phyloP scores from a whole-genome alignment of 768 basidiomycete species.

The Pleurotus cornucopiae region DNA sequence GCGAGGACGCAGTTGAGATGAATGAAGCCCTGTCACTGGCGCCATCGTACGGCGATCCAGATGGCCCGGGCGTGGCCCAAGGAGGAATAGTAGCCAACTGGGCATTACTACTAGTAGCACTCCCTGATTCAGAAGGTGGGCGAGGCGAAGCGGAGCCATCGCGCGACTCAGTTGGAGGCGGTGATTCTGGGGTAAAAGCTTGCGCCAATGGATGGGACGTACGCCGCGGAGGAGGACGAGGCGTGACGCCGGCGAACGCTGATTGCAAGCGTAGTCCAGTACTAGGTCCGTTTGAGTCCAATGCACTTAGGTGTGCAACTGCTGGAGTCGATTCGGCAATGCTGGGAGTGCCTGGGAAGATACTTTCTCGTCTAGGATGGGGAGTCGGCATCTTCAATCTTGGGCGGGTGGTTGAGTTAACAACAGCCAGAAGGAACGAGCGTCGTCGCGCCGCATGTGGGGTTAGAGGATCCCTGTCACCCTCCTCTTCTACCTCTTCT shows the following conservation, averaged over 20 bases:
- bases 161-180: constrained; percentile 30
- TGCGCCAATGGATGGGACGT: constrained; percentile 68
- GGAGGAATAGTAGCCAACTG: constrained; percentile 17
- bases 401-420: constrained; percentile 78
- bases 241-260: constrained; percentile 63
- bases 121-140: constrained; percentile 16
- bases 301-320: constrained; percentile 3
- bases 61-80: constrained; percentile 30
- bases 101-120: constrained; percentile 10
- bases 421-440: constrained; percentile 80
- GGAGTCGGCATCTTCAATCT: constrained; percentile 64
- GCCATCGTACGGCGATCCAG: constrained; percentile 41
- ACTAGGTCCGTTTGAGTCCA: constrained; percentile 23
- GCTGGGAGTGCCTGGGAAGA: constrained; percentile 28
- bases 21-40: constrained; percentile 60
- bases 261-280: constrained; percentile 34
- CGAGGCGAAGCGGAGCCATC: constrained; percentile 26
- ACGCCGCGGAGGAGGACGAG: constrained; percentile 44
- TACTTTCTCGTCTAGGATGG: constrained; percentile 37
- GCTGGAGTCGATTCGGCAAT: constrained; percentile 30
- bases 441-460: constrained; percentile 63
- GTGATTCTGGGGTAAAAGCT: constrained; percentile 28
- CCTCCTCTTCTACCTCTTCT: too few species aligned
- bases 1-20: constrained; percentile 81
- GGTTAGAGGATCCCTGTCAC: constrained; percentile 38